Evolutionary conservation across 1,284 basidiomycete genomes (phyloP), one percentile per base, ranked within the genome.

Genomic region (Rhodotorula sp.): DNA sequence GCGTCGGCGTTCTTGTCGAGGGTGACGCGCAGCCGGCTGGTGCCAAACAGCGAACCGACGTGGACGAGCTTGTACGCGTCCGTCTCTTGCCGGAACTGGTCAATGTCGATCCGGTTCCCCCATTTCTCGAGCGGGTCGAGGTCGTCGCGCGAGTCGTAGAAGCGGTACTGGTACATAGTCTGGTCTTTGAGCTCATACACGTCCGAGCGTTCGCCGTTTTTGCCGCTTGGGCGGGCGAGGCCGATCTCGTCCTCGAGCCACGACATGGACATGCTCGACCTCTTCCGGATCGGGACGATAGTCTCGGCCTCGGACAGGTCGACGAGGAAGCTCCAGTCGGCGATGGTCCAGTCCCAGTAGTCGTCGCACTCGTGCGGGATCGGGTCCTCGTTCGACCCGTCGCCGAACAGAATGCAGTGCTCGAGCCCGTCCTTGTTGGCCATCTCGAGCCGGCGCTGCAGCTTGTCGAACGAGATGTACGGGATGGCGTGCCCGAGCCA

Each of bases 281-380:
- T 81, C 34, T 84, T 82, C 18, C 85, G 72, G 28, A 87, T 72
- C 18, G 79, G 78, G 15, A 76, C 75, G 43, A 71, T 47, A 28
- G 66, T 56, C 70, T 86, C 85, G 26, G 79, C 79, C 34, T 70
- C 60, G 16, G 7, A 86, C 8, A 79, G 76, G 77, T 91, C 83
- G 63, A 90, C 83, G n/a, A 92, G 81, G 84, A 86, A 88, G 55
- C 84, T 83, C 88, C 90, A 91, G 12, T 88, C 83, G 16, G 90
- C 79, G 64, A 84, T 79, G 4, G 89, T 89, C 75, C 86, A 88
- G 34, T 86, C 81, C 77, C 73, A 79, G 48, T 69, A 77, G 5
- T 73, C 84, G 49, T 83, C 78, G 75, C 90, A 91, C 79, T 90
- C 88, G 26, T 67, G 64, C 28, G 78, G 78, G 5, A 77, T 69